Conservation (phyloP, 306 rosid species). For the Cyamopsis tetragonoloba region DNA sequence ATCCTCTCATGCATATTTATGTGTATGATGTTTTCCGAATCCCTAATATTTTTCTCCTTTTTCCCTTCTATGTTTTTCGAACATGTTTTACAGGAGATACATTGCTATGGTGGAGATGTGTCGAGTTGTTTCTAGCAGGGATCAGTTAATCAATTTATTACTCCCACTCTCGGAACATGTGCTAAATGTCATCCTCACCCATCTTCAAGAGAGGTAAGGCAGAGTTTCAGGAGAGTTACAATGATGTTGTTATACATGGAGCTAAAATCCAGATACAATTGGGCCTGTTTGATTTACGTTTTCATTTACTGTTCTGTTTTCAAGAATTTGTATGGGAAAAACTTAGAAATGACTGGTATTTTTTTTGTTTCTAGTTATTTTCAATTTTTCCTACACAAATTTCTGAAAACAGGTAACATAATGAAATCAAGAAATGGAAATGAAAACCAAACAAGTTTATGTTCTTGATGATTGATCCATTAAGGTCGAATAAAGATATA, state of each 20-base stretch:
- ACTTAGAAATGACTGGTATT: no score
- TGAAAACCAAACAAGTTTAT: no score
- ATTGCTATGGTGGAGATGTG: constrained; percentile 95
- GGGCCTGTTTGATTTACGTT: no score
- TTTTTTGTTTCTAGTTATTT: no score
- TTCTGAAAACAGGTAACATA: no score
- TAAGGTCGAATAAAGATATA: background rate
- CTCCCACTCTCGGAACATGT: constrained; percentile 77
- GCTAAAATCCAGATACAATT: background rate
- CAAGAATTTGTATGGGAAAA: no score
- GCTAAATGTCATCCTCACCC: constrained; percentile 70
- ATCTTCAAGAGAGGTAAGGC: constrained; percentile 76
- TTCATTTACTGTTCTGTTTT: no score
- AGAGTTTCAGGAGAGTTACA: background rate
- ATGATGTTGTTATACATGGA: background rate
- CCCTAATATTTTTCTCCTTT: background rate
- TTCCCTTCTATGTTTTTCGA: constrained; percentile 15
- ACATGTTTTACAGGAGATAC: constrained; percentile 67
- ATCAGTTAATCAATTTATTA: constrained; percentile 59
- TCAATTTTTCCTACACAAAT: no score
- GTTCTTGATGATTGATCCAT: background rate
- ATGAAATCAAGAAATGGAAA: no score
- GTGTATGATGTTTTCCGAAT: background rate
- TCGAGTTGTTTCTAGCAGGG: constrained; percentile 70
- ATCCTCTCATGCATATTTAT: background rate